phyloP scores from a whole-genome alignment of 495 filamentous ascomycete species.

The Penicillium dipodomyicola region DNA sequence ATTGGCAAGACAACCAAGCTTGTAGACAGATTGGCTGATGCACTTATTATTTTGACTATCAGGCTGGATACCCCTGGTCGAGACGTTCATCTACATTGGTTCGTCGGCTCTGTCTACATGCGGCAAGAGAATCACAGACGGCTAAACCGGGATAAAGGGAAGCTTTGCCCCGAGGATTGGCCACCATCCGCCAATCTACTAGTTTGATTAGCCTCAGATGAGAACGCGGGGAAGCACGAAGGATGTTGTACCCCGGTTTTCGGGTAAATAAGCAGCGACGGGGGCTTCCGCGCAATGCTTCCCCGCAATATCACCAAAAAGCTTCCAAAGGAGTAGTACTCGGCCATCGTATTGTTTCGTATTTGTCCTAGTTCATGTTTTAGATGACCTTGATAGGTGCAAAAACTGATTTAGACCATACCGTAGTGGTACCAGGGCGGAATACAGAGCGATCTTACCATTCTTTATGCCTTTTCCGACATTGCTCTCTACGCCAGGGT shows the following conservation, averaged over 20 bases:
- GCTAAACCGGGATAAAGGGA: background rate
- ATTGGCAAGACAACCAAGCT: background rate
- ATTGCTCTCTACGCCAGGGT: background rate
- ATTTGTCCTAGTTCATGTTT: background rate
- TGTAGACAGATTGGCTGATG: background rate
- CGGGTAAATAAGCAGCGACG: background rate
- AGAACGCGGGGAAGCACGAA: background rate
- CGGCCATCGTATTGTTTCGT: background rate
- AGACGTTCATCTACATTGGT: too few relatives aligned
- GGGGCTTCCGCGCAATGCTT: background rate
- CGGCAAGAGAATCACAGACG: background rate
- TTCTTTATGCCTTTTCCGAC: background rate
- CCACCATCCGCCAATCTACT: background rate
- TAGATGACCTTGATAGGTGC: background rate
- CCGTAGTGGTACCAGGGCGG: background rate
- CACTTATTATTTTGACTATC: too few relatives aligned
- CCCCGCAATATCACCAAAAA: background rate
- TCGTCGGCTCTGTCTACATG: background rate
- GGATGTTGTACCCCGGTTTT: background rate
- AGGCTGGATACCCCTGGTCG: too few relatives aligned
- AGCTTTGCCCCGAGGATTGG: too few relatives aligned
- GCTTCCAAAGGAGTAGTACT: background rate
- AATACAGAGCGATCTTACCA: background rate
- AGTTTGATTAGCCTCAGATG: background rate
- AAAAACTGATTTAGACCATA: background rate